Evolutionary conservation across 78 protist species (phyloP).

Genomic region (Creolimax fragrantissima): DNA sequence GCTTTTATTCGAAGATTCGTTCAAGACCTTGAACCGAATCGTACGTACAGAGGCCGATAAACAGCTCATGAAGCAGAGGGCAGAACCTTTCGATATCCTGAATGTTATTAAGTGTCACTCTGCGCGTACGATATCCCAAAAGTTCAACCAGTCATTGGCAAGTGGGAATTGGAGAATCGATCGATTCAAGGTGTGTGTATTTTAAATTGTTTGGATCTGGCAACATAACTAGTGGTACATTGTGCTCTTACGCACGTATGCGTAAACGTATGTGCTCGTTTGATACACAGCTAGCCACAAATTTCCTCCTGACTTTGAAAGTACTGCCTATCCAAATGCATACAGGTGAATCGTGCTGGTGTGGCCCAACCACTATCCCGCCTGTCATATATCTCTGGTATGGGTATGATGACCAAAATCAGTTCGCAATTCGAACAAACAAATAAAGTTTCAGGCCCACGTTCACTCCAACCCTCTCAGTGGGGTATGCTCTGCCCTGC

Average conservation of each 20-base stretch:
- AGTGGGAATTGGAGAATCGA: conserved; percentile 98
- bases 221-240: too few relatives aligned
- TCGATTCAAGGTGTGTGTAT: conserved; percentile 66
- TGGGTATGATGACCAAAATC: conserved; percentile 99
- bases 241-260: too few relatives aligned
- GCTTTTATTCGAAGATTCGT: conserved; percentile 90
- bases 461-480: conserved; percentile 91
- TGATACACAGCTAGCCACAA: too few relatives aligned
- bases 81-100: conserved; percentile 49
- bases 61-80: conserved; percentile 56
- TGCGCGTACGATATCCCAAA: not conserved
- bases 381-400: conserved; percentile 87
- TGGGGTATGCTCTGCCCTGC: conserved; percentile 99
- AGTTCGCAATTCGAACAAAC: conserved; percentile 95
- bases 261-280: too few relatives aligned
- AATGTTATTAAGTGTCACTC: not conserved
- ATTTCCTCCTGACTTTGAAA: too few relatives aligned
- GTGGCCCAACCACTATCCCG: conserved; percentile 90
- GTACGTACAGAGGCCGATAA: conserved; percentile 56
- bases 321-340: too few relatives aligned
- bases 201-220: not conserved
- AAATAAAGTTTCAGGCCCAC: conserved; percentile 69
- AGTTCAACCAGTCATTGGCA: conserved; percentile 79
- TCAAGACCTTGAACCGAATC: conserved; percentile 77
- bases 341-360: conserved; percentile 88